Evolutionary conservation across 2,329 filamentous ascomycete species (phyloP).

Genomic region (Trichoderma sp.): DNA sequence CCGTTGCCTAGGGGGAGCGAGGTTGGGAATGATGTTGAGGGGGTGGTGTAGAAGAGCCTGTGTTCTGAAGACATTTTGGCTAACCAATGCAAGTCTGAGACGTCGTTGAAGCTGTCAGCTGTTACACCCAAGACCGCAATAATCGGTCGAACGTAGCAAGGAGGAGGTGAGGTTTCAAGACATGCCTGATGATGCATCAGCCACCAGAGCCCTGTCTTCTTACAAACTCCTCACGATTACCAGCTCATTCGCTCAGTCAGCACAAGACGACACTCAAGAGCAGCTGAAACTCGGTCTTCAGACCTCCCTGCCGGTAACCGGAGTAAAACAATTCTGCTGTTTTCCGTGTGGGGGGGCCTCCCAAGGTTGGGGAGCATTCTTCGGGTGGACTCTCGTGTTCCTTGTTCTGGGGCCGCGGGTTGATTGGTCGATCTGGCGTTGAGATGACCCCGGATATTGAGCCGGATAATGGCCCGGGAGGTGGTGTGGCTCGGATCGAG

Average conservation of each 20-base stretch:
- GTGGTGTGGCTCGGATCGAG: slow-evolving; percentile 6
- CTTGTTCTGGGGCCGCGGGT: background rate
- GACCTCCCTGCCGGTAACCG: background rate
- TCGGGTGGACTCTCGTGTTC: slow-evolving; percentile 7
- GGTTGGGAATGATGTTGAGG: slow-evolving; percentile 24
- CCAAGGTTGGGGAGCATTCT: slow-evolving; percentile 9
- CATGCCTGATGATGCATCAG: background rate
- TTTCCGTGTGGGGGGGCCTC: slow-evolving; percentile 7
- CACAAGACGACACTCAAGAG: background rate
- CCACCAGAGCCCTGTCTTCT: background rate
- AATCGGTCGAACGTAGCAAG: background rate
- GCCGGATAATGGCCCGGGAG: slow-evolving; percentile 23
- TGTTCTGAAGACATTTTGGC: slow-evolving; percentile 24
- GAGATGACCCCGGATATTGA: slow-evolving; percentile 13
- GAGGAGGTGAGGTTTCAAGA: background rate
- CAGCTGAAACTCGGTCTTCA: background rate
- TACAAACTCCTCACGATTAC: background rate
- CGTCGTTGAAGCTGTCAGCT: background rate
- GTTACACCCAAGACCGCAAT: background rate
- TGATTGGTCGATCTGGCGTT: slow-evolving; percentile 11
- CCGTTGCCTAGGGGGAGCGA: slow-evolving; percentile 26
- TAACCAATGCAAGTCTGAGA: background rate
- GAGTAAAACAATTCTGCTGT: slow-evolving; percentile 17
- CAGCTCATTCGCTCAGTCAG: background rate
- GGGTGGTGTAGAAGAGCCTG: slow-evolving; percentile 14